Percentiles rank a stretch among this genome's conserved stretches.
phyloP scores from a whole-genome alignment of 2,329 filamentous ascomycete species.

The Fusarium miscanthi region DNA sequence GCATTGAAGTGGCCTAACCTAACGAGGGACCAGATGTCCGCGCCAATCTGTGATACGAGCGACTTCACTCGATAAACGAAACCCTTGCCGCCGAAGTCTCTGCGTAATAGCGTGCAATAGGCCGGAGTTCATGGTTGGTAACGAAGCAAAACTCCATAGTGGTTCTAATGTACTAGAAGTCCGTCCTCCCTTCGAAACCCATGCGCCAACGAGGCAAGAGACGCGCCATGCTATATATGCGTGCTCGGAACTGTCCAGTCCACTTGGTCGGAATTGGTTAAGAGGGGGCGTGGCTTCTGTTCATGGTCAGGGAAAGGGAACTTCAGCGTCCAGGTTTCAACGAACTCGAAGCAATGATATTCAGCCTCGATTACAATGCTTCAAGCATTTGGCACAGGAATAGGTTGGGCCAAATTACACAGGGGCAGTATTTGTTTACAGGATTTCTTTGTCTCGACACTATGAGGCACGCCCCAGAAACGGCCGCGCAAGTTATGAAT shows the following conservation, averaged over 20 bases:
- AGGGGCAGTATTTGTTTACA: constrained; percentile 22
- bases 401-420: constrained; percentile 5
- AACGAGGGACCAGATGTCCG: constrained; percentile 33
- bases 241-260: not conserved
- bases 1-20: constrained; percentile 66
- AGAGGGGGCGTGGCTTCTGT: constrained; percentile 11
- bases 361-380: not conserved
- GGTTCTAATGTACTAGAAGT: constrained; percentile 23
- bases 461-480: constrained; percentile 13
- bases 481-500: constrained; percentile 5
- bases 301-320: constrained; percentile 5
- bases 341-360: constrained; percentile 12
- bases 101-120: constrained; percentile 19
- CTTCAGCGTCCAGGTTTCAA: constrained; percentile 12
- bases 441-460: constrained; percentile 25
- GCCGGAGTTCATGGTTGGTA: constrained; percentile 32
- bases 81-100: constrained; percentile 5
- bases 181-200: constrained; percentile 11
- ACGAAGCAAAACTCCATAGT: constrained; percentile 13
- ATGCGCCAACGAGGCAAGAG: constrained; percentile 21
- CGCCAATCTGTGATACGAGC: constrained; percentile 29
- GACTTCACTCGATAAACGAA: constrained; percentile 16
- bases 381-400: not conserved
- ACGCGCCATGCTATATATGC: constrained; percentile 7
- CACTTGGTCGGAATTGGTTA: constrained; percentile 3